Conservation (phyloP, 208 protist genomes). For the Tritrichomonas foetus region DNA sequence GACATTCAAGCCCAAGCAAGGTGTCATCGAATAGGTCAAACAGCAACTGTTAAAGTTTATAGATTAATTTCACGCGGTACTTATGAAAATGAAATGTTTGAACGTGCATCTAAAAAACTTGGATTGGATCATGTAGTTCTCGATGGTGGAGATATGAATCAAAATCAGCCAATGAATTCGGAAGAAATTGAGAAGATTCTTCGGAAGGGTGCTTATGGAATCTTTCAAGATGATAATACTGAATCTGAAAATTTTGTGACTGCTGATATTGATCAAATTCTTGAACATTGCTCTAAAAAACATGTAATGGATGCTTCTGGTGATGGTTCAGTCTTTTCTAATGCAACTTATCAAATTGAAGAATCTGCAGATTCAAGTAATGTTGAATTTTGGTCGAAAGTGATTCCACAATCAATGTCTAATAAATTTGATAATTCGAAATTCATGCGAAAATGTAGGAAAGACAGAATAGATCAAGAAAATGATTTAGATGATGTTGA, state of each 20-base stretch:
- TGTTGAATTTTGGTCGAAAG: slow-evolving; percentile 5
- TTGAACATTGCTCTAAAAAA: not conserved
- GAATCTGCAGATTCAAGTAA: not conserved
- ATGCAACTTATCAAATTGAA: not conserved
- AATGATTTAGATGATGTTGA: not conserved
- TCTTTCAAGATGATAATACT: slow-evolving; percentile 31
- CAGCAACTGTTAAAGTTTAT: slow-evolving; percentile 78
- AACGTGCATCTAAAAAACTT: slow-evolving; percentile 74
- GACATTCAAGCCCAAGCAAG: slow-evolving; percentile 89
- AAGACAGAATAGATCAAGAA: not conserved
- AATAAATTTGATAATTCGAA: not conserved
- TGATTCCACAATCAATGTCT: not conserved
- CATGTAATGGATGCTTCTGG: not conserved
- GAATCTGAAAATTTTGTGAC: not conserved
- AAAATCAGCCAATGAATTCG: slow-evolving; percentile 5
- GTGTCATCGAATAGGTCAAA: slow-evolving; percentile 87
- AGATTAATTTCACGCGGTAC: slow-evolving; percentile 79
- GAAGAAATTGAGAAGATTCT: slow-evolving; percentile 35
- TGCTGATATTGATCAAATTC: slow-evolving; percentile 26
- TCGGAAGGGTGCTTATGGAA: not conserved
- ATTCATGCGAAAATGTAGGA: not conserved
- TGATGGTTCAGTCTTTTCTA: not conserved
- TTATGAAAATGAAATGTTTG: slow-evolving; percentile 80
- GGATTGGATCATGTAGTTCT: slow-evolving; percentile 71
- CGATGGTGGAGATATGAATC: not conserved